Conservation (phyloP, 192 early-diverging fungal species). For the Coemansia sp. region DNA sequence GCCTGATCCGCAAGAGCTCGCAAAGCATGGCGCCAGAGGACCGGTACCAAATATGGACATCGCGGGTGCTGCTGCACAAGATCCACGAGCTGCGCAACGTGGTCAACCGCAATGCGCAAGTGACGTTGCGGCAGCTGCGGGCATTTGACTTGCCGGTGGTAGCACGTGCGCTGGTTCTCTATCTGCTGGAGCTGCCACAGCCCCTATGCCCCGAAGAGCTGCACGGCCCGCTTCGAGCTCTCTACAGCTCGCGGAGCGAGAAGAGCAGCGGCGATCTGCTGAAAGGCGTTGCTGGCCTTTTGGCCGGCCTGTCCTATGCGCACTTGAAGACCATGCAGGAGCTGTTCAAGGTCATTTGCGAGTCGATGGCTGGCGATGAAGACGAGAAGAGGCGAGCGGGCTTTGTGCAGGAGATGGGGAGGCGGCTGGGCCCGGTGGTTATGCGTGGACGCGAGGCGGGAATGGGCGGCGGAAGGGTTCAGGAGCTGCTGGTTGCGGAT, state of each 20-base stretch:
- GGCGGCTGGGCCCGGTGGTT: conserved; percentile 46
- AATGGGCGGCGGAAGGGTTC: conserved; percentile 35
- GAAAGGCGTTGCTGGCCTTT: conserved; percentile 16
- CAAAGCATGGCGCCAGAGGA: conserved; percentile 44
- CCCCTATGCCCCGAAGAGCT: conserved; percentile 67
- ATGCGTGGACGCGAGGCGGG: conserved; percentile 47
- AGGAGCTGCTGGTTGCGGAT: conserved; percentile 32
- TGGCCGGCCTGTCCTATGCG: conserved; percentile 35
- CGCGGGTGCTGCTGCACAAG: conserved; percentile 54
- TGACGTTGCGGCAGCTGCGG: conserved; percentile 57
- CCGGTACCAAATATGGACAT: conserved; percentile 61
- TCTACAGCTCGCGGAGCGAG: conserved; percentile 55
- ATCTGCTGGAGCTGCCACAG: conserved; percentile 70
- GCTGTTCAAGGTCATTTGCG: conserved; percentile 33
- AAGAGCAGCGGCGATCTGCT: conserved; percentile 30
- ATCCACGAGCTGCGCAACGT: conserved; percentile 65
- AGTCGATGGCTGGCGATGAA: conserved; percentile 18
- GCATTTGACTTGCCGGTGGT: conserved; percentile 58
- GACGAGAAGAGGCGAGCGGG: conserved; percentile 11
- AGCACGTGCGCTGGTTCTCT: conserved; percentile 62
- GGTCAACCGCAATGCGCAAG: conserved; percentile 59
- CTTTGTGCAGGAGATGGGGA: conserved; percentile 33
- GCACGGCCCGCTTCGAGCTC: conserved; percentile 63
- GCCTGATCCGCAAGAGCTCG: conserved; percentile 57
- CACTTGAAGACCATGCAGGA: conserved; percentile 41